phyloP scores from a whole-genome alignment of 805 yeast genomes.

The Cyberlindnera amylophila region DNA sequence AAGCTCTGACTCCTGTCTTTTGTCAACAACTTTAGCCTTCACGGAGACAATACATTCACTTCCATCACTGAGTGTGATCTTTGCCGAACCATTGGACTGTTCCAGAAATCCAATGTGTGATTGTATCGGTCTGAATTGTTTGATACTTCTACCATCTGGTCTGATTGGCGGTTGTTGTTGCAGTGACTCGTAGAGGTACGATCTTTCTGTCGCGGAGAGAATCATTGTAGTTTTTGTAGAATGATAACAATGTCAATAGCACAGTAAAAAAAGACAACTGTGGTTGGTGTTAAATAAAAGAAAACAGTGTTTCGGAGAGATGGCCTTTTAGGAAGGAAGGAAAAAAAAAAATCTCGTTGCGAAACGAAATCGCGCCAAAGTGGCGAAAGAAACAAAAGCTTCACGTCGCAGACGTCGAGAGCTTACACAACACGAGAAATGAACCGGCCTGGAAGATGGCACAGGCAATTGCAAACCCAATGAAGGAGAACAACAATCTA shows the following conservation, averaged over 20 bases:
- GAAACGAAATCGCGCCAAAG: neutral
- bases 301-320: no score
- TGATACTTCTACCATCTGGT: slow-evolving; percentile 76
- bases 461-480: slow-evolving; percentile 11
- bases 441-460: slow-evolving; percentile 14
- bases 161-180: slow-evolving; percentile 57
- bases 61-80: slow-evolving; percentile 84
- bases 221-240: slow-evolving; percentile 39
- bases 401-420: no score
- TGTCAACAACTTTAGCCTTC: slow-evolving; percentile 74
- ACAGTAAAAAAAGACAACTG: no score
- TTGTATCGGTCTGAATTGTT: slow-evolving; percentile 84
- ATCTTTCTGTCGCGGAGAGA: slow-evolving; percentile 71
- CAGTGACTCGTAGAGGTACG: slow-evolving; percentile 74
- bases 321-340: no score
- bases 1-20: slow-evolving; percentile 40
- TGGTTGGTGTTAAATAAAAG: no score
- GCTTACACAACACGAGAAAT: slow-evolving; percentile 8
- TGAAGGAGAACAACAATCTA: slow-evolving; percentile 8
- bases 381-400: no score
- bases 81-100: slow-evolving; percentile 87
- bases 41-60: slow-evolving; percentile 90
- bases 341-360: neutral
- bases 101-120: slow-evolving; percentile 79
- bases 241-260: no score